phyloP scores from a whole-genome alignment of 169 alveolate species.

The Eimeria necatrix region DNA sequence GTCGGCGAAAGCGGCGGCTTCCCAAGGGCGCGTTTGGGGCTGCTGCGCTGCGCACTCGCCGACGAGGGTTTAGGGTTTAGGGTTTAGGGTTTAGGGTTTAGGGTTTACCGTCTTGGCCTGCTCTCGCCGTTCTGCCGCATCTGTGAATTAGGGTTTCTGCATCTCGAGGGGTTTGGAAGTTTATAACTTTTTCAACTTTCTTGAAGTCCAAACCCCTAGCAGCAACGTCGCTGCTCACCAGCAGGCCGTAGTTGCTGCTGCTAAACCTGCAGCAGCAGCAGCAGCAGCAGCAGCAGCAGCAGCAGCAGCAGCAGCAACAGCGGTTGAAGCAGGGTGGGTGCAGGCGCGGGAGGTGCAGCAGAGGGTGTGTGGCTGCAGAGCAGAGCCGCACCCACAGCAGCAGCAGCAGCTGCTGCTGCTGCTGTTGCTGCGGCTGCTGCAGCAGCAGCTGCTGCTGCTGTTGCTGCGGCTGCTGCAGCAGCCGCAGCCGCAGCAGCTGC shows the following conservation, averaged over 20 bases:
- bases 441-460: too few species aligned
- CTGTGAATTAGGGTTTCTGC: constrained; percentile 96
- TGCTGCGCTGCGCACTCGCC: background rate
- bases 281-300: background rate
- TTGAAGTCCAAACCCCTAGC: constrained; percentile 98
- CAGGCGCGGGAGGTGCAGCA: background rate
- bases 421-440: too few species aligned
- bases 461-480: too few species aligned
- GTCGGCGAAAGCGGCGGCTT: background rate
- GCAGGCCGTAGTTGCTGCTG: constrained; percentile 90
- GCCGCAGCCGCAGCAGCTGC: too few species aligned
- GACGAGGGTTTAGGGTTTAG: background rate
- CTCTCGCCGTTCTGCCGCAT: constrained; percentile 99
- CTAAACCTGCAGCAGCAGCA: constrained; percentile 90
- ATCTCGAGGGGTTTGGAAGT: constrained; percentile 95
- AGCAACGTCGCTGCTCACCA: constrained; percentile 97
- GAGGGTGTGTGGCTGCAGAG: background rate
- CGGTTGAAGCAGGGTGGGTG: background rate
- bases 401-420: too few species aligned
- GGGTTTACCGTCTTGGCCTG: constrained; percentile 95
- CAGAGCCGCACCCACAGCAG: too few species aligned
- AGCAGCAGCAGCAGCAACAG: background rate
- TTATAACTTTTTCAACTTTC: constrained; percentile 95
- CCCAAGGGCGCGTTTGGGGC: background rate
- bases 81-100: background rate